These are phyloP conservation scores for Talaromyces proteolyticus DNA, from an alignment of 495 filamentous ascomycete genomes.

Conservation along the genomic window DNA sequence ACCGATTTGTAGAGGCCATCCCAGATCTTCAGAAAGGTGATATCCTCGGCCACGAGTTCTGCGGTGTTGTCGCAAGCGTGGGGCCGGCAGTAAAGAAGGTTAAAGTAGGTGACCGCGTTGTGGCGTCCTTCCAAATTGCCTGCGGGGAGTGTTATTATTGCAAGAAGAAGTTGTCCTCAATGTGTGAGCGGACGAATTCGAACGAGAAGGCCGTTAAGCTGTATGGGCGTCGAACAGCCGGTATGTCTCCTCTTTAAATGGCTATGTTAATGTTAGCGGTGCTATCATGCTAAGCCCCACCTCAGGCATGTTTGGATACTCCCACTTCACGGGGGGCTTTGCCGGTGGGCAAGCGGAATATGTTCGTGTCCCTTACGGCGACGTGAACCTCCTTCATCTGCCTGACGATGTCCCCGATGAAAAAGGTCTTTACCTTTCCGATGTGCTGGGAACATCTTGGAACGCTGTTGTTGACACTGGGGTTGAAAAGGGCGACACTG, in stretches of 20 bases:
- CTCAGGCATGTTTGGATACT: constrained; percentile 45
- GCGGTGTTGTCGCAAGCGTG: constrained; percentile 69
- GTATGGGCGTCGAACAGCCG: constrained; percentile 69
- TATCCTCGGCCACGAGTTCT: constrained; percentile 88
- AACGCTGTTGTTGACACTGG: constrained; percentile 80
- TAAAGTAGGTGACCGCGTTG: constrained; percentile 68
- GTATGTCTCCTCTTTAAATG: constrained; percentile 31
- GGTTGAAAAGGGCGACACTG: constrained; percentile 70
- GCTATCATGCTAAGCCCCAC: background rate
- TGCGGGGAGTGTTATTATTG: constrained; percentile 68
- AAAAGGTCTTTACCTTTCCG: constrained; percentile 77
- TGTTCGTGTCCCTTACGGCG: constrained; percentile 74
- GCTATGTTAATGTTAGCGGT: background rate
- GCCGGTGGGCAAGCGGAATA: constrained; percentile 90
- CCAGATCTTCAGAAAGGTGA: constrained; percentile 59
- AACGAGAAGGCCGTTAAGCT: constrained; percentile 63
- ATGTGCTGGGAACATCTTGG: constrained; percentile 74
- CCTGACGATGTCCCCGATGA: constrained; percentile 82
- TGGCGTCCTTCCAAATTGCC: constrained; percentile 83
- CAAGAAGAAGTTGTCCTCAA: constrained; percentile 64
- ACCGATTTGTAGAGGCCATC: constrained; percentile 8
- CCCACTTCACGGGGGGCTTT: constrained; percentile 77
- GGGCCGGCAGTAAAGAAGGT: constrained; percentile 55
- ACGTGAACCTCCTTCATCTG: constrained; percentile 74
- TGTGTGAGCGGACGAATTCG: constrained; percentile 74